Evolutionary conservation across 2,329 filamentous ascomycete genomes (phyloP), one percentile per base, ranked within the genome.

Genomic region (Plectosphaerella cucumerina): DNA sequence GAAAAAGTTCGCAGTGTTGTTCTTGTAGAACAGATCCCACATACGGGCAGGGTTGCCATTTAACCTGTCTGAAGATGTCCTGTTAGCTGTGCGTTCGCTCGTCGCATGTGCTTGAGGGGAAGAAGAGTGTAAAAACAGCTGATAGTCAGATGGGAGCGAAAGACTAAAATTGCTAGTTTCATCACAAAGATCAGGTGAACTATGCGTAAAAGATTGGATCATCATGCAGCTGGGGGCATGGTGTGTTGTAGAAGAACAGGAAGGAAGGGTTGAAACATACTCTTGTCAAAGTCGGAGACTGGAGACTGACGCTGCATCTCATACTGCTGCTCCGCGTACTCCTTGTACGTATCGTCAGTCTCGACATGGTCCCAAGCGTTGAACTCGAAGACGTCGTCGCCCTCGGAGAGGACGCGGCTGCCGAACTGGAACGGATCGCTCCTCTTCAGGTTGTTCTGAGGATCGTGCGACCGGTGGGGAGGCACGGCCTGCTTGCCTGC

Each of bases 301-400:
- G 92, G 93, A 55, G 87, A 80, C 61, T 87, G 82, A 58, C 92
- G 85, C 73, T 99, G 94, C 71, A 87, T 87, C 44, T 82, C 81
- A 65, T 89, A 93, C 72, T 97, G 94, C 64, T 85, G 73, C 70
- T 92, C 84, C 54, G 91, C 86, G 69, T 94, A 96, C 64, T 88
- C 83, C 64, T 87, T 86, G 77, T 96, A 97, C 39, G 85, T 80
- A 60, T 90, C 84, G 72, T 97, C 93, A 66, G 91, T 91, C 70
- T 93, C 87, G 65, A 97, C 94, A 67, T 99, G 93, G 68, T 99
- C 94, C 94, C 94, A 99, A 35, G 94, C 94, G 70, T 99, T 99
- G 82, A 94, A 96, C 68, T 95, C 88, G 72, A 93, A 99, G 62
- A 96, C 89, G 66, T 97, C 81, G 72, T 96, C 92, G 64, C 85